phyloP scores from a whole-genome alignment of 768 basidiomycete species.

The Kwoniella sp. region DNA sequence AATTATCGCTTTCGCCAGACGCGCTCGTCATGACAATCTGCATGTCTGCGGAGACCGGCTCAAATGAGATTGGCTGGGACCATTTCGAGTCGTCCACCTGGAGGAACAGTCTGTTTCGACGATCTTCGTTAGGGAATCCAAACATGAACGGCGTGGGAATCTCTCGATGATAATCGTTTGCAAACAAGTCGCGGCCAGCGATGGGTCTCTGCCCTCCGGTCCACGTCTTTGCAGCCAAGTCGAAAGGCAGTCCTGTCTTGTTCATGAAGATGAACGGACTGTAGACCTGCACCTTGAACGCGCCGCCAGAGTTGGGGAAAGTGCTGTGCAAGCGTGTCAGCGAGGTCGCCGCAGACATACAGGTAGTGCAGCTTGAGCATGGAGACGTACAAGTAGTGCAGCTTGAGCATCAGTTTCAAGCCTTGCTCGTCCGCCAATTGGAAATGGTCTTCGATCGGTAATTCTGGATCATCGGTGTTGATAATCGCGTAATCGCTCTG shows the following conservation, averaged over 20 bases:
- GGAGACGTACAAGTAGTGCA: slow-evolving; percentile 82
- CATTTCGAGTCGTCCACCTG: slow-evolving; percentile 78
- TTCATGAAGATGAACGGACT: slow-evolving; percentile 87
- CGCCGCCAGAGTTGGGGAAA: slow-evolving; percentile 86
- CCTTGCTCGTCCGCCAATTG: slow-evolving; percentile 71
- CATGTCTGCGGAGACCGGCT: slow-evolving; percentile 88
- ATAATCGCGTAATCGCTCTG: slow-evolving; percentile 97
- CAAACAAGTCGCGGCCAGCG: slow-evolving; percentile 71
- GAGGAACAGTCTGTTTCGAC: slow-evolving; percentile 81
- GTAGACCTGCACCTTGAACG: slow-evolving; percentile 94
- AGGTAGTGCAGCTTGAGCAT: too few relatives aligned
- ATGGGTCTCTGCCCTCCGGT: slow-evolving; percentile 70
- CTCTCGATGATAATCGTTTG: slow-evolving; percentile 54
- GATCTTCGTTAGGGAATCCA: slow-evolving; percentile 72
- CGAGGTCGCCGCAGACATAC: slow-evolving; percentile 53
- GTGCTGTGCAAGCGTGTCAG: slow-evolving; percentile 35
- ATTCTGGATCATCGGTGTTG: slow-evolving; percentile 87
- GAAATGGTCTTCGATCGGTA: slow-evolving; percentile 77
- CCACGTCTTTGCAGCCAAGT: slow-evolving; percentile 63
- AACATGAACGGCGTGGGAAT: slow-evolving; percentile 77
- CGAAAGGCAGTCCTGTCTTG: slow-evolving; percentile 85
- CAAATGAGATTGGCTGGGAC: slow-evolving; percentile 88
- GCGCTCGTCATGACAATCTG: slow-evolving; percentile 72
- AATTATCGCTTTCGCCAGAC: slow-evolving; percentile 65
- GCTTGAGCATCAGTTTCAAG: slow-evolving; percentile 73